phyloP scores from a whole-genome alignment of 2,329 filamentous ascomycete species.

The Ceratocystis cacaofunesta region DNA sequence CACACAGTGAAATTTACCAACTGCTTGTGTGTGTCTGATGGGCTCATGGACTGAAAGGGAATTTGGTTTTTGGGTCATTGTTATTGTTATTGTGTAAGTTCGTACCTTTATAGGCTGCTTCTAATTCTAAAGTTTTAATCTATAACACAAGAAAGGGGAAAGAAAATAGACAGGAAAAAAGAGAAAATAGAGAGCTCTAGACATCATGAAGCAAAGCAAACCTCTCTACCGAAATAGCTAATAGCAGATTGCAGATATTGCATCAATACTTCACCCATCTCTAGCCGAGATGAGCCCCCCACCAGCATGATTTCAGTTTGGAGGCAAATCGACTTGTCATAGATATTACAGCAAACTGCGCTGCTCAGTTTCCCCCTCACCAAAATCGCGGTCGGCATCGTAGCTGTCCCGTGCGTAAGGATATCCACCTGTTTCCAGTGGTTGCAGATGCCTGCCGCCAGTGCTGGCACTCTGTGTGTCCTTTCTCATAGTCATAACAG shows the following conservation, averaged over 20 bases:
- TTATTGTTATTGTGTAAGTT: no score
- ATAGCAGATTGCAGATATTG: background rate
- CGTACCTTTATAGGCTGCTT: background rate
- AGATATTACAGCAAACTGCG: background rate
- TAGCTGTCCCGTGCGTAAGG: conserved; percentile 10
- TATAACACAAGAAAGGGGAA: background rate
- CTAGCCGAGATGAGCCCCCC: background rate
- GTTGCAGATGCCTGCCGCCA: background rate
- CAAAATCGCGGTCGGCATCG: conserved; percentile 7
- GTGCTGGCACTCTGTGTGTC: background rate
- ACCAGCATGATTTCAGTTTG: background rate
- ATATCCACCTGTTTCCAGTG: background rate
- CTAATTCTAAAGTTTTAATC: background rate
- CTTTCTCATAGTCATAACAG: background rate
- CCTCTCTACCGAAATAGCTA: background rate
- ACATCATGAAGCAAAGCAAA: background rate
- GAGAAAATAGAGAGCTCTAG: background rate
- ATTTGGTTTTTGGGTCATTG: no score
- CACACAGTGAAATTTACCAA: no score
- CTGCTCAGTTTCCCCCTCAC: conserved; percentile 10
- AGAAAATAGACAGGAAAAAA: background rate
- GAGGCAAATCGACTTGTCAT: background rate
- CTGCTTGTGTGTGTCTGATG: no score
- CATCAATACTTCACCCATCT: background rate
- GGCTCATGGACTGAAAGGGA: no score